Evolutionary conservation across 192 early-diverging fungal species (phyloP).

Genomic region (Entophlyctis helioformis): DNA sequence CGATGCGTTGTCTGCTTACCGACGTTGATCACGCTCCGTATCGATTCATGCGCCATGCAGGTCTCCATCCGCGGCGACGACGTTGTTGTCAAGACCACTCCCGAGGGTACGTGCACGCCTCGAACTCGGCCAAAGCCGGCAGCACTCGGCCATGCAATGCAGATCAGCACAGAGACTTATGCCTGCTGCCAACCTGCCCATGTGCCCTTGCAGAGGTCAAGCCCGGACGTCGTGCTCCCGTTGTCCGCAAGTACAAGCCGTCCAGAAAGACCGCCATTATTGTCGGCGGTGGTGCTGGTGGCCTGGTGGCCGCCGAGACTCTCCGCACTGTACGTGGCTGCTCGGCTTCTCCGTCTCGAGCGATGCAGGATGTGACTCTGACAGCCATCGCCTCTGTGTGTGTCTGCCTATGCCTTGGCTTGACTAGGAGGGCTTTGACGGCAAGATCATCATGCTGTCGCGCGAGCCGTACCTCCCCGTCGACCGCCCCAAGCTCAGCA

Average conservation of each 20-base stretch:
- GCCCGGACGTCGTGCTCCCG: conserved; percentile 3
- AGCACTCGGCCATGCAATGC: no score
- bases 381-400: no score
- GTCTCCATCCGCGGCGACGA: no score
- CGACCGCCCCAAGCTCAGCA: conserved; percentile 47
- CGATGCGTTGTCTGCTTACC: no score
- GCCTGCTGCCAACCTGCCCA: no score
- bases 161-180: no score
- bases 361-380: no score
- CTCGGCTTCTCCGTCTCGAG: neutral
- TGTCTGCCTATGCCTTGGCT: neutral
- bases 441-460: conserved; percentile 27
- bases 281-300: conserved; percentile 42
- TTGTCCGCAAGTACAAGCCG: conserved; percentile 3
- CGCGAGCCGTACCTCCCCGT: conserved; percentile 42
- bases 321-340: conserved; percentile 24
- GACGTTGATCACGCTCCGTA: no score
- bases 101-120: no score
- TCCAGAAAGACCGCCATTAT: conserved; percentile 14
- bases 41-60: no score
- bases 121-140: no score
- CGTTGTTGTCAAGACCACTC: no score
- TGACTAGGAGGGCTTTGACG: conserved; percentile 28
- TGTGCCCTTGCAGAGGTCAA: conserved; percentile 5
- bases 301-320: conserved; percentile 27